phyloP scores from a whole-genome alignment of 2,329 filamentous ascomycete genomes.

The Venturia aucupariae region DNA sequence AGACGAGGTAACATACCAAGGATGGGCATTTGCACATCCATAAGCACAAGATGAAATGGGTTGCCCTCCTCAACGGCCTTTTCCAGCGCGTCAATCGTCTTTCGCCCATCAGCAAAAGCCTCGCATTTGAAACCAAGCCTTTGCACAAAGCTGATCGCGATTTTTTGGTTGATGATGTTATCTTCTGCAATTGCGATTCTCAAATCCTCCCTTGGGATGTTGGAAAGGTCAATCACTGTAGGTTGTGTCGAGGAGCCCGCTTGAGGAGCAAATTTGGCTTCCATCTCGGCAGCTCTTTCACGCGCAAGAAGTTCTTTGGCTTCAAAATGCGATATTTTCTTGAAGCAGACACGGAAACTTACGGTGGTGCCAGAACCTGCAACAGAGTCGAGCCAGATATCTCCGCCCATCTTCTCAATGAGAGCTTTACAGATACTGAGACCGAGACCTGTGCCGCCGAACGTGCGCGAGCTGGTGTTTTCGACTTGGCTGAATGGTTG shows the following conservation, averaged over 20 bases:
- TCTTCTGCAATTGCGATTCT: constrained; percentile 92
- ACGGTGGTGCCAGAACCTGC: constrained; percentile 61
- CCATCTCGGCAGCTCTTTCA: constrained; percentile 41
- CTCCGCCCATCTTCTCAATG: constrained; percentile 82
- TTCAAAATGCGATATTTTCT: constrained; percentile 62
- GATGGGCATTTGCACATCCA: constrained; percentile 96
- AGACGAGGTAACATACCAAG: constrained; percentile 46
- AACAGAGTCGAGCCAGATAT: constrained; percentile 70
- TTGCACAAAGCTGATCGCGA: constrained; percentile 82
- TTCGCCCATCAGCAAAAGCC: constrained; percentile 81
- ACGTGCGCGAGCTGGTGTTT: constrained; percentile 79
- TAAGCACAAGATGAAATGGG: constrained; percentile 84
- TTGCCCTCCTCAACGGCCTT: constrained; percentile 58
- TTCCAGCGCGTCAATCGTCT: constrained; percentile 79
- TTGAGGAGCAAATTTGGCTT: constrained; percentile 44
- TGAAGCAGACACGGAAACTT: constrained; percentile 77
- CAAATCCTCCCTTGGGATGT: constrained; percentile 66
- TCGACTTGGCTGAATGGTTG: constrained; percentile 90
- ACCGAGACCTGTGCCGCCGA: constrained; percentile 83
- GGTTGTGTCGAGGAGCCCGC: constrained; percentile 31
- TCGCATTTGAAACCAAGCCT: constrained; percentile 80
- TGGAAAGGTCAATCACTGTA: constrained; percentile 54
- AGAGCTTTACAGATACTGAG: constrained; percentile 92
- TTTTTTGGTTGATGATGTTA: constrained; percentile 89
- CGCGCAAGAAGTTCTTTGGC: constrained; percentile 27